Conservation (phyloP, 768 basidiomycete genomes). For the Auriculariales sp. region DNA sequence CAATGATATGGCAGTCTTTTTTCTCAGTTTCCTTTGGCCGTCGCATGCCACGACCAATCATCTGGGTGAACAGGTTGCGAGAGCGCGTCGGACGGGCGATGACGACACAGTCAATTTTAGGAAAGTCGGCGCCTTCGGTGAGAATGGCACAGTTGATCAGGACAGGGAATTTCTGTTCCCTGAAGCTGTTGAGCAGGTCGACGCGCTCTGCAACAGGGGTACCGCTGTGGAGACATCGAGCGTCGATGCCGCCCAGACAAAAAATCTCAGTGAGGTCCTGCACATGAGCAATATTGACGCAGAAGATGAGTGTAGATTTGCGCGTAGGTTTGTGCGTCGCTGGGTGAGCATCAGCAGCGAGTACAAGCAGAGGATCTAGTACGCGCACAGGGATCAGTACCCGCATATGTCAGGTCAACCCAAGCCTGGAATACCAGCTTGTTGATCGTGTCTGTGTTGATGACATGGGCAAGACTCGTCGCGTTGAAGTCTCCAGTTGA, state of each 20-base stretch:
- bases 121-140: slow-evolving; percentile 91
- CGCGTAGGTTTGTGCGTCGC: slow-evolving; percentile 29
- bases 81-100: slow-evolving; percentile 83
- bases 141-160: slow-evolving; percentile 86
- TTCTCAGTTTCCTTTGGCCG: slow-evolving; percentile 73
- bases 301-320: slow-evolving; percentile 86
- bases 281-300: slow-evolving; percentile 74
- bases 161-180: slow-evolving; percentile 62
- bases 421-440: slow-evolving; percentile 67
- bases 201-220: slow-evolving; percentile 54
- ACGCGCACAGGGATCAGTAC: slow-evolving; percentile 1
- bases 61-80: slow-evolving; percentile 80
- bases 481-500: slow-evolving; percentile 71
- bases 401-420: slow-evolving; percentile 70
- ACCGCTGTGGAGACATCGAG: slow-evolving; percentile 59
- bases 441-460: slow-evolving; percentile 72
- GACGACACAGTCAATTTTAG: slow-evolving; percentile 83
- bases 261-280: slow-evolving; percentile 58
- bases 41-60: slow-evolving; percentile 91
- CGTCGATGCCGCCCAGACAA: slow-evolving; percentile 64
- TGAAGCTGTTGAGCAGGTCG: slow-evolving; percentile 51
- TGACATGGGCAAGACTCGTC: slow-evolving; percentile 58
- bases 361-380: neutral
- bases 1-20: slow-evolving; percentile 72
- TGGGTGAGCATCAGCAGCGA: neutral